Evolutionary conservation across 1,139 yeast species (phyloP), one percentile per base, ranked within the genome.

Genomic region (Debaryomycetaceae sp.): DNA sequence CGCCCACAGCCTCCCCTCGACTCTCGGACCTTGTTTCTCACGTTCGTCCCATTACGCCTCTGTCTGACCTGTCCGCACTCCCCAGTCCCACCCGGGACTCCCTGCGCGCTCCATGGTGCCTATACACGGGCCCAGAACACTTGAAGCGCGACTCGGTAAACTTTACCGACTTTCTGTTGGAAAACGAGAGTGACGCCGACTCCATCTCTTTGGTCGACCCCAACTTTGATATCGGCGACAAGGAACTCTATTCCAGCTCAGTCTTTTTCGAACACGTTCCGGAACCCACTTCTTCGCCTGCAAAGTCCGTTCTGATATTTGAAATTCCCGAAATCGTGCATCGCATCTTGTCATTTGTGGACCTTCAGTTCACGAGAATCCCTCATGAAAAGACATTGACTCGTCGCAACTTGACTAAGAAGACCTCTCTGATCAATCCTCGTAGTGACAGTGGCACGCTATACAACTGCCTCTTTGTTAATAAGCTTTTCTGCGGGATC

Each of bases 251-350:
- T 7, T 18, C 10, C 20, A 18, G 20, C 6, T 18, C 8, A 18
- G 6, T 18, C 10, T 18, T 7, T 18, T 10, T 18, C 8, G 20
- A 7, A 18, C 20, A 6, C 8, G 10, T 18, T 7, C 20, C 10
- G 20, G 20, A 7, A 10, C 8, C 20, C 10, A 18, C 20, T 18
- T 18, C 10, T 6, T 7, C 10, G 20, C 6, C 8, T 18, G 10
- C 20, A 18, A 6, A 18, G 20, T 6, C 10, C 6, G 10, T 18
- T 6, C 20, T 30, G 32, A 78, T 85, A 4, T 78, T 85, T 44
- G 62, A 63, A 30, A 74, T 79, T 13, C 95, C 95, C 0, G 95
- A 86, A 49, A 77, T 86, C 32, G 61, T 85, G 13, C 54, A 65
- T 38, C 61, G 64, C 34, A 80, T 86, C 12, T 44, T 85, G 16